Conservation (phyloP, 495 filamentous ascomycete genomes). For the Lasiosphaeria ovina region DNA sequence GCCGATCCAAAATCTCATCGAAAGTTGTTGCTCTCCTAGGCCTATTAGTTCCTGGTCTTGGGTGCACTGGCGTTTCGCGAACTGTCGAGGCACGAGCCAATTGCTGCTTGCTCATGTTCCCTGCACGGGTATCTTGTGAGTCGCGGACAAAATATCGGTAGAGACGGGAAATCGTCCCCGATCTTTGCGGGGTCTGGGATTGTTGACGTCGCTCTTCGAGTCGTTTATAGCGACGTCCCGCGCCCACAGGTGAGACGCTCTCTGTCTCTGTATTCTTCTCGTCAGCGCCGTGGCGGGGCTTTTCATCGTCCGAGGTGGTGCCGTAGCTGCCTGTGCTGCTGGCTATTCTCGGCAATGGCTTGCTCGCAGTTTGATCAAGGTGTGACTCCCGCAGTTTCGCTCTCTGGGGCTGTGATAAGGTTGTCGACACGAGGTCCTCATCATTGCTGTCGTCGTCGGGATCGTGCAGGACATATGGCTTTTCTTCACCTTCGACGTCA, state of each 20-base stretch:
- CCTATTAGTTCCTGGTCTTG: neutral
- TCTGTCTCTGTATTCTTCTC: neutral
- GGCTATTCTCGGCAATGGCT: neutral
- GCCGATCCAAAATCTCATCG: conserved; percentile 21
- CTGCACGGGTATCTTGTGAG: neutral
- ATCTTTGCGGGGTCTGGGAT: neutral
- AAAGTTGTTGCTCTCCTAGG: conserved; percentile 19
- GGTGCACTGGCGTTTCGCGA: neutral
- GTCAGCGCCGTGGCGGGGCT: neutral
- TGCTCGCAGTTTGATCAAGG: neutral
- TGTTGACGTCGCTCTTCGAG: neutral
- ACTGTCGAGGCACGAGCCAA: neutral
- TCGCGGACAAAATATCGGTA: neutral
- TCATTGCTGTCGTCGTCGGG: conserved; percentile 3
- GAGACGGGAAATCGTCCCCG: neutral
- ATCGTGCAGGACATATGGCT: conserved; percentile 17
- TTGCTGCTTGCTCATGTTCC: neutral
- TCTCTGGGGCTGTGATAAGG: neutral
- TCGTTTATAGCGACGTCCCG: neutral
- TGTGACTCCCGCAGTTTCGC: neutral
- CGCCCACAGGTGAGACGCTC: neutral
- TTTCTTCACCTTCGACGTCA: conserved; percentile 10
- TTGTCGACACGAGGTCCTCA: neutral
- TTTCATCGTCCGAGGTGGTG: neutral
- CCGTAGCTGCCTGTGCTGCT: neutral